Base-by-base conservation (phyloP, 208 protist genomes). In the Wallacemonas sp. region DNA sequence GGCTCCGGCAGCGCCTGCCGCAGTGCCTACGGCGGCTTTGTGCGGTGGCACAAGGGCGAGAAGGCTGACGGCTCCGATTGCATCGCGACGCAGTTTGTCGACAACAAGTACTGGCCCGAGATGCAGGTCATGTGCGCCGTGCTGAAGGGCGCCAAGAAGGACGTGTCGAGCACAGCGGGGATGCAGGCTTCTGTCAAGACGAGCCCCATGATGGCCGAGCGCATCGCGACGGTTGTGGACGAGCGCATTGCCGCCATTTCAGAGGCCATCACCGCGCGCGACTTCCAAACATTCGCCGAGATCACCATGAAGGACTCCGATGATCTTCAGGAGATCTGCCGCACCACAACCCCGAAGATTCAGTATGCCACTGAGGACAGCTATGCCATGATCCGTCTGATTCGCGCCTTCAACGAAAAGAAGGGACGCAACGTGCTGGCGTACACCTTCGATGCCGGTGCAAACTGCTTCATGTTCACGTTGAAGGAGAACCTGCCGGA, bases 381-480 rank as follows among this genome's bases (percentile, higher is more conserved):
- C 59, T 90, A 97, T 59, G 80, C 85, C 19, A 92, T 99, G 77
- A 97, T 99, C 32, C 70, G 88, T 19, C 64, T 99, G 12, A 82
- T 99, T 13, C 81, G 93, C 21, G 81, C 79, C 26, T 97, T 94
- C 67, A 99, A 99, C 79, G 78, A 73, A 30, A 70, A 78, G 37
- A 84, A 94, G 37, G 77, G 84, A 22, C 67, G 57, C 34, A 82
- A 79, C 30, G 72, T 81, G 30, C 81, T 94, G 22, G 98, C 92
- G n/a, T 99, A 99, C 87, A 99, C 99, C 13, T 99, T 99, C 74
- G 98, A 99, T 73, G 99, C 99, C 3, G 99, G 99, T 3, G 98
- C 99, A 17, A 99, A 99, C 80, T 97, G 97, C 39, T 98, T 99
- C 55, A 78, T 99, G 67, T 99, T 99, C 76, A 80, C 87, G 2